Percentiles rank a stretch among this genome's conserved stretches.
phyloP scores from a whole-genome alignment of 768 basidiomycete species.

The Boletus tomentosulus region DNA sequence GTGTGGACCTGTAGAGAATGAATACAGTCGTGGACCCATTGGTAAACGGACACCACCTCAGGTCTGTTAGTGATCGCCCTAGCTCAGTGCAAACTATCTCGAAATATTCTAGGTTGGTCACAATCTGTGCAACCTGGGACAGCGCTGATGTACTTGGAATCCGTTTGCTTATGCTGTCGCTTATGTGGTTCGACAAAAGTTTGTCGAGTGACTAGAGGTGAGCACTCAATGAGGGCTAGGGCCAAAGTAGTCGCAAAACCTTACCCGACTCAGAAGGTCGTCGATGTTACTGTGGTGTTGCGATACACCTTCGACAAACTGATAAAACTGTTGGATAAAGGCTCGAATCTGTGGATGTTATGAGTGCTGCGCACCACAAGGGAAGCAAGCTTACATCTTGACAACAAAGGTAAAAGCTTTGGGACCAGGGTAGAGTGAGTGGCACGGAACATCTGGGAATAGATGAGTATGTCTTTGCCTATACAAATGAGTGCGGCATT shows the following conservation, averaged over 20 bases:
- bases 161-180: conserved; percentile 70
- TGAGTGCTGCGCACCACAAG: neutral
- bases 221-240: neutral
- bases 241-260: conserved; percentile 1
- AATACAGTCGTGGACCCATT: neutral
- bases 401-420: conserved; percentile 92
- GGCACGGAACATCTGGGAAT: conserved; percentile 57
- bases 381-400: conserved; percentile 55
- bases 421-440: conserved; percentile 85
- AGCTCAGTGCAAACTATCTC: conserved; percentile 80
- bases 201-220: conserved; percentile 72
- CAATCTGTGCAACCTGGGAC: conserved; percentile 88
- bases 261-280: conserved; percentile 82
- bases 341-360: conserved; percentile 57
- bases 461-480: neutral
- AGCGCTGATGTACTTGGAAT: conserved; percentile 72
- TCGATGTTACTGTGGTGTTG: conserved; percentile 91
- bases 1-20: conserved; percentile 58
- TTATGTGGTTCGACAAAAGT: conserved; percentile 72
- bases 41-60: conserved; percentile 49
- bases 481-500: conserved; percentile 3
- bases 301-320: conserved; percentile 92
- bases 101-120: conserved; percentile 91
- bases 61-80: conserved; percentile 75
- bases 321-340: conserved; percentile 94